A percentile compares a stretch with the other conserved stretches of the same genome.
Evolutionary conservation across 352 stramenopile species (phyloP).

Genomic region (Phytophthora tubulina): DNA sequence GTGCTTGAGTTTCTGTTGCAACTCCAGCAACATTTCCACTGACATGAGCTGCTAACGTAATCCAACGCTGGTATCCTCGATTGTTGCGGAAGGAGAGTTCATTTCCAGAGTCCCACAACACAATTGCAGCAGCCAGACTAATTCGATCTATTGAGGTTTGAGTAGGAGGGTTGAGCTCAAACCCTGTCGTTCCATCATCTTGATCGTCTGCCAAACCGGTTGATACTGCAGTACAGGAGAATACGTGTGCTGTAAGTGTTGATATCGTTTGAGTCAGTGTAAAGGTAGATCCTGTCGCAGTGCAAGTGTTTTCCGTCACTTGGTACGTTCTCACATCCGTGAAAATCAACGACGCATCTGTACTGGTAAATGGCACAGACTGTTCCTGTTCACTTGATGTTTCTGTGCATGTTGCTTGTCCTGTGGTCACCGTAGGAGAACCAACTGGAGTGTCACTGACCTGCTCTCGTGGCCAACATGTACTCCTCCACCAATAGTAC

Average conservation of each 20-base stretch:
- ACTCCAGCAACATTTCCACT: neutral
- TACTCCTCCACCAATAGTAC: conserved; percentile 67
- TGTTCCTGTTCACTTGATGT: conserved; percentile 45
- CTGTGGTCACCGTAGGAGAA: conserved; percentile 23
- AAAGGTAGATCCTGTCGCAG: conserved; percentile 32
- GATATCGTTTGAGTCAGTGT: conserved; percentile 46
- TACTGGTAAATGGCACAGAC: conserved; percentile 25
- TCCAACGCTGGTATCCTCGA: conserved; percentile 63
- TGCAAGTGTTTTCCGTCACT: conserved; percentile 48
- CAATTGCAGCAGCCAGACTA: conserved; percentile 45
- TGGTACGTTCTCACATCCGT: conserved; percentile 48
- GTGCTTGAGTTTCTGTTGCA: conserved; percentile 8
- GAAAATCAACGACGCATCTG: conserved; percentile 50
- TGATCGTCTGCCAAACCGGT: conserved; percentile 59
- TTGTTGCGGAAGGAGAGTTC: conserved; percentile 56
- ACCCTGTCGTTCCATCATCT: conserved; percentile 51
- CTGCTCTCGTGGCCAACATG: conserved; percentile 49
- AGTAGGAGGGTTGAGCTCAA: conserved; percentile 52
- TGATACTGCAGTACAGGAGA: conserved; percentile 57
- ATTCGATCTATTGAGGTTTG: conserved; percentile 31
- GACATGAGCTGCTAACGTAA: conserved; percentile 28
- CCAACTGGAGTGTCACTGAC: conserved; percentile 26
- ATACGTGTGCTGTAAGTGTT: conserved; percentile 40
- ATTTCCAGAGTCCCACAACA: conserved; percentile 57
- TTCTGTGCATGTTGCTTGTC: conserved; percentile 29